Conservation (phyloP, 139 green algal genomes). For the Chlorella sp. region DNA sequence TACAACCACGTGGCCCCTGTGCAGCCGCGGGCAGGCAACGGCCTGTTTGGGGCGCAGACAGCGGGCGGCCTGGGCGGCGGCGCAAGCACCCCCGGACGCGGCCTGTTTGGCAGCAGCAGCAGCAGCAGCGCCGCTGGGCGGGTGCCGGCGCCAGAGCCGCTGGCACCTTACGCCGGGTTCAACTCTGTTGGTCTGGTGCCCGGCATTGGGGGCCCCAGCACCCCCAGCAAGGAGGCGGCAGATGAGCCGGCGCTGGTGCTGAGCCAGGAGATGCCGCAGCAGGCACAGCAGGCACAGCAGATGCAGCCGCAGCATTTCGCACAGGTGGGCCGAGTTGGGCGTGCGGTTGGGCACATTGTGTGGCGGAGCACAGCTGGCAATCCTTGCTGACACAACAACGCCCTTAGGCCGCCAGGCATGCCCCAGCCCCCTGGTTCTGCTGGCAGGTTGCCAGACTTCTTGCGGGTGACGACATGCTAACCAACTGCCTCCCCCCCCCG, state of each 20-base stretch:
- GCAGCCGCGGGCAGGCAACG: neutral
- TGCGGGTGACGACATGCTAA: too few species aligned
- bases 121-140: neutral
- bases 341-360: too few species aligned
- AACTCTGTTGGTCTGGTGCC: neutral
- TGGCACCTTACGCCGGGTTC: constrained; percentile 42
- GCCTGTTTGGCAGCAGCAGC: constrained; percentile 4
- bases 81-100: neutral
- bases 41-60: constrained; percentile 12
- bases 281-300: neutral
- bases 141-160: neutral
- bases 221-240: neutral
- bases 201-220: neutral
- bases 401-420: too few species aligned
- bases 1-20: constrained; percentile 41
- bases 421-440: too few species aligned
- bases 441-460: too few species aligned
- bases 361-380: neutral
- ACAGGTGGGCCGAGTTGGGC: neutral
- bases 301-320: neutral
- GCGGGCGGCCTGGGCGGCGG: neutral
- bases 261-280: constrained; percentile 13
- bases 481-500: neutral
- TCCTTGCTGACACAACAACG: too few species aligned
- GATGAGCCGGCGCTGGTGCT: constrained; percentile 14